Conservation (phyloP, 495 filamentous ascomycete species). For the Penicillium atrosanguineum region DNA sequence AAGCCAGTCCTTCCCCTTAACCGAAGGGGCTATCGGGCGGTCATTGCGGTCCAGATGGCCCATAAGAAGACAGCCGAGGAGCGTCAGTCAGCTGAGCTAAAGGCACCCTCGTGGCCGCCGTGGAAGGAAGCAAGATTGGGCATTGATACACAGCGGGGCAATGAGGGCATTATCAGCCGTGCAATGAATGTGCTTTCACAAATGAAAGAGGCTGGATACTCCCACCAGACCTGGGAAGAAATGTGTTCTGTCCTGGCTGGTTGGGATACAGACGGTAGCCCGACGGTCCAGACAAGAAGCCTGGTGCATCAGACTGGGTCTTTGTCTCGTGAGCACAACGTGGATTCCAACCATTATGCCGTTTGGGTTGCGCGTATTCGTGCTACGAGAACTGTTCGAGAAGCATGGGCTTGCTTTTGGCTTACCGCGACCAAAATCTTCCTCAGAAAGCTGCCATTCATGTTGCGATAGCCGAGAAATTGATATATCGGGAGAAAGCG, state of each 20-base stretch:
- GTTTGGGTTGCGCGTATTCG: conserved; percentile 62
- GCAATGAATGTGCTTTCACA: conserved; percentile 54
- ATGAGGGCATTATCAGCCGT: conserved; percentile 56
- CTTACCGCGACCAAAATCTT: conserved; percentile 43
- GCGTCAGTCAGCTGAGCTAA: conserved; percentile 55
- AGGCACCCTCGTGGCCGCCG: conserved; percentile 66
- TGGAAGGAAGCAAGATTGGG: conserved; percentile 64
- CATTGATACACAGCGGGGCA: conserved; percentile 53
- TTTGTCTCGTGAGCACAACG: conserved; percentile 16
- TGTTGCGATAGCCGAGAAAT: conserved; percentile 60
- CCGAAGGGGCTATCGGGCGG: conserved; percentile 60
- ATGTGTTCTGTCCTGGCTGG: conserved; percentile 57
- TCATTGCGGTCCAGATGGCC: conserved; percentile 58
- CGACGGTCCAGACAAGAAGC: conserved; percentile 64
- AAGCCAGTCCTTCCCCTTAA: conserved; percentile 55
- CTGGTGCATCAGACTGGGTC: conserved; percentile 25
- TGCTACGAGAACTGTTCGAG: conserved; percentile 64
- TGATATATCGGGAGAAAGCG: conserved; percentile 43
- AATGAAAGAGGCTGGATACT: conserved; percentile 66
- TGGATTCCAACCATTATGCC: conserved; percentile 13
- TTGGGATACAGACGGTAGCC: conserved; percentile 66
- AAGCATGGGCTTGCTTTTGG: conserved; percentile 72
- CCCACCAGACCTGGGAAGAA: conserved; percentile 52
- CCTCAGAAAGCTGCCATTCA: conserved; percentile 43
- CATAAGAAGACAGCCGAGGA: conserved; percentile 61